A percentile compares a stretch with the other conserved stretches of the same genome.
Conservation (phyloP, 768 basidiomycete genomes). For the Cytidiella melzeri region DNA sequence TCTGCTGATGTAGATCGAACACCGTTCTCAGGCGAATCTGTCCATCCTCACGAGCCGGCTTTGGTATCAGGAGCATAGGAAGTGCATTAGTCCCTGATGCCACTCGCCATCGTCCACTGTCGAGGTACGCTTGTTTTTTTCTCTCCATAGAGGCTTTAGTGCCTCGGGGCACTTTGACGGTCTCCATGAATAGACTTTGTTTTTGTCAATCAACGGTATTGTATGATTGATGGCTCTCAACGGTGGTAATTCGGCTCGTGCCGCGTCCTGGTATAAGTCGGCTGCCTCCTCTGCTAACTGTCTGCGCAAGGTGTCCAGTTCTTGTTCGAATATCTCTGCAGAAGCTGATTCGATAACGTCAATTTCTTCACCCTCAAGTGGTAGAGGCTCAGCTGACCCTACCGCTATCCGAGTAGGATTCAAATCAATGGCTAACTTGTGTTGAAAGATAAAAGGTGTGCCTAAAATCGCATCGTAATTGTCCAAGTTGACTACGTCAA, state of each 20-base stretch:
- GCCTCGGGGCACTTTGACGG: constrained; percentile 29
- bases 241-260: constrained; percentile 6
- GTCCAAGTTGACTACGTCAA: too few species aligned
- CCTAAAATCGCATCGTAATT: too few species aligned
- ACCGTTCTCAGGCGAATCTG: constrained; percentile 19
- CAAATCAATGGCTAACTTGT: too few species aligned
- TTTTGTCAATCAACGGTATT: constrained; percentile 4
- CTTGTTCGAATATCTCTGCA: constrained; percentile 10
- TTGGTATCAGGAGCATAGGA: constrained; percentile 27
- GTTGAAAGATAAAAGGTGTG: too few species aligned
- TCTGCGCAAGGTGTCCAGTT: constrained; percentile 8
- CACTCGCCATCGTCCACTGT: too few species aligned
- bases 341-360: constrained; percentile 12
- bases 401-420: too few species aligned
- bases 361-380: constrained; percentile 12
- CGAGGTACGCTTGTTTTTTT: too few species aligned
- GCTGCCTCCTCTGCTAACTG: constrained; percentile 13
- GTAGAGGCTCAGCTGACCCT: constrained; percentile 1
- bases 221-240: constrained; percentile 7
- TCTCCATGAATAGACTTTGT: neutral
- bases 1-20: constrained; percentile 25
- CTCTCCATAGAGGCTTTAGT: too few species aligned
- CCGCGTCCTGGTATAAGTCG: too few species aligned
- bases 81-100: too few species aligned
- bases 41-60: too few species aligned